A percentile compares a stretch with the other conserved stretches of the same genome.
phyloP scores from a whole-genome alignment of 352 stramenopile genomes.

The Bremia lactucae region DNA sequence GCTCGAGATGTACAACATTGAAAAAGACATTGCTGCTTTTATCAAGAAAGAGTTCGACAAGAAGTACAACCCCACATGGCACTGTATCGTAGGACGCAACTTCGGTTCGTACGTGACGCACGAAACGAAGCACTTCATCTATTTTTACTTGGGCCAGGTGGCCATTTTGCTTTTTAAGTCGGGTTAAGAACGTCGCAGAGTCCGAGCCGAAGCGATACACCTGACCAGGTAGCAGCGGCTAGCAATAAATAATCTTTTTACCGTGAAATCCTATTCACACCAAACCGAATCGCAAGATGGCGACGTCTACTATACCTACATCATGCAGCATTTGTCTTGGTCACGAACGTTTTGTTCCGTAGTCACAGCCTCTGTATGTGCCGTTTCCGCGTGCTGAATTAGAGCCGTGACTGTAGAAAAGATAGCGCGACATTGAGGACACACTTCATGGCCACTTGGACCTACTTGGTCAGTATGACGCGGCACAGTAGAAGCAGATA shows the following conservation, averaged over 20 bases:
- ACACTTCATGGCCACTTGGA: conserved; percentile 33
- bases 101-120: conserved; percentile 92
- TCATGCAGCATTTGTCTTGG: conserved; percentile 52
- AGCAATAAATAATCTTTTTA: conserved; percentile 14
- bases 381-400: conserved; percentile 50
- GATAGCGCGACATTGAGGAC: conserved; percentile 51
- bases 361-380: conserved; percentile 22
- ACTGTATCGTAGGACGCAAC: conserved; percentile 92
- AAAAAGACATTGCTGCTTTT: conserved; percentile 92
- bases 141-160: conserved; percentile 92
- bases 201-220: conserved; percentile 1
- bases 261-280: no score
- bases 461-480: conserved; percentile 1
- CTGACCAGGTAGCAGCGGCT: conserved; percentile 7
- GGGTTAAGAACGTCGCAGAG: conserved; percentile 21
- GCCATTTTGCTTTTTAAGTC: conserved; percentile 93
- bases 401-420: conserved; percentile 44
- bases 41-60: conserved; percentile 92
- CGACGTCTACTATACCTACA: no score
- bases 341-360: conserved; percentile 12
- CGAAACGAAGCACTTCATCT: conserved; percentile 92
- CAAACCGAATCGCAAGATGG: no score
- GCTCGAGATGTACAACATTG: conserved; percentile 99
- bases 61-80: conserved; percentile 89
- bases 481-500: conserved; percentile 5